Percentiles rank a stretch among this genome's conserved stretches.
Evolutionary conservation across 306 rosid species (phyloP).

Genomic region (Quercus alba): DNA sequence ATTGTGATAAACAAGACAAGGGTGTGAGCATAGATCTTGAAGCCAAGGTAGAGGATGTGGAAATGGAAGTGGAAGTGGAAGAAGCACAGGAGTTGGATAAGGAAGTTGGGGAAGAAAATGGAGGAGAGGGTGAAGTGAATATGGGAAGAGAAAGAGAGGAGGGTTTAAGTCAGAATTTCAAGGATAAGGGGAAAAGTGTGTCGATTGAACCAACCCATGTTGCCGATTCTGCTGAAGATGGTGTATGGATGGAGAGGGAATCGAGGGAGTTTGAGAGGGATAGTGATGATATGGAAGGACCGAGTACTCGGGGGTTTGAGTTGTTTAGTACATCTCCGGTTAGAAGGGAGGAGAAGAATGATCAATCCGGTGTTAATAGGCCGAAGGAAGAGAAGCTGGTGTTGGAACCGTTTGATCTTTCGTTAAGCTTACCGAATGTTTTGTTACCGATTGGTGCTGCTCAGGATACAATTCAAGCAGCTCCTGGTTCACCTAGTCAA

Average conservation of each 20-base stretch:
- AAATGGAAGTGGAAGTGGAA: neutral
- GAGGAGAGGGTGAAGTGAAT: constrained; percentile 31
- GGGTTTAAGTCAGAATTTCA: constrained; percentile 38
- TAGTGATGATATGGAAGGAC: constrained; percentile 68
- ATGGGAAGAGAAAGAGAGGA: constrained; percentile 31
- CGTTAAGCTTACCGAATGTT: constrained; percentile 94
- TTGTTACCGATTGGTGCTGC: constrained; percentile 83
- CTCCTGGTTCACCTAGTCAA: constrained; percentile 86
- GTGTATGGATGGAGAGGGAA: constrained; percentile 53
- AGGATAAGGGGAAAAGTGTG: constrained; percentile 85
- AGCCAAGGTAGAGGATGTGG: constrained; percentile 33
- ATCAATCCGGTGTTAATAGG: constrained; percentile 39
- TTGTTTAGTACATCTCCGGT: constrained; percentile 83
- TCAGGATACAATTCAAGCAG: constrained; percentile 40
- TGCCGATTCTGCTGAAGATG: constrained; percentile 47
- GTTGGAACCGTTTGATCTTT: constrained; percentile 78
- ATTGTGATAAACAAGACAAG: constrained; percentile 33
- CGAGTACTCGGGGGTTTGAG: constrained; percentile 84
- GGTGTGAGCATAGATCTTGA: constrained; percentile 36
- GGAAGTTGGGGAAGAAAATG: neutral
- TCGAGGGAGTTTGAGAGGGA: constrained; percentile 41
- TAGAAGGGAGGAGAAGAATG: constrained; percentile 57
- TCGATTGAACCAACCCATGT: constrained; percentile 42
- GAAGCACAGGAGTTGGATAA: too few species aligned
- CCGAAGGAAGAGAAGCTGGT: constrained; percentile 52